Evolutionary conservation across 805 yeast species (phyloP).

Genomic region (Nakazawaea pomicola): DNA sequence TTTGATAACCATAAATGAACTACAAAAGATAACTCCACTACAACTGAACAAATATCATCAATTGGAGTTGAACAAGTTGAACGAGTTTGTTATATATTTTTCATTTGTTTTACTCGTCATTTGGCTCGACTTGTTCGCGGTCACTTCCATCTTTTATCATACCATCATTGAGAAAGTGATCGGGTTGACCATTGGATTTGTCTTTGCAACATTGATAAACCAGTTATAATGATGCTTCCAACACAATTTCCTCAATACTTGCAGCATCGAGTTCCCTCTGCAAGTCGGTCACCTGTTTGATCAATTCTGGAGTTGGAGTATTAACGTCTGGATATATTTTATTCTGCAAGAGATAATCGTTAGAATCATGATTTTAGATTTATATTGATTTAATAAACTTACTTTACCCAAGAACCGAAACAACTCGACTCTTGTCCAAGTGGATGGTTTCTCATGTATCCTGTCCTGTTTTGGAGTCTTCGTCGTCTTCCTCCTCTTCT

Average conservation of each 20-base stretch:
- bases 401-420: conserved; percentile 12
- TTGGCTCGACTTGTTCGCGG: conserved; percentile 36
- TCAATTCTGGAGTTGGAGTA: conserved; percentile 6
- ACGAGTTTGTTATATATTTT: background rate
- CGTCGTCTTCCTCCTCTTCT: conserved; percentile 2
- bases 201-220: conserved; percentile 20
- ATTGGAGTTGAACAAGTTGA: conserved; percentile 11
- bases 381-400: conserved; percentile 3
- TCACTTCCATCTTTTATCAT: conserved; percentile 47
- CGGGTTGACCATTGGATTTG: conserved; percentile 36
- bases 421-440: conserved; percentile 11
- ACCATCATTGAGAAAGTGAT: conserved; percentile 39
- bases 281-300: background rate
- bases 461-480: no score
- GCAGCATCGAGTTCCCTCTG: conserved; percentile 3
- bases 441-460: no score
- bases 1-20: conserved; percentile 34
- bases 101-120: conserved; percentile 16
- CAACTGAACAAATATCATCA: background rate
- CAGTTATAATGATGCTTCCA: conserved; percentile 3
- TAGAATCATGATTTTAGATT: background rate
- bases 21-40: conserved; percentile 15
- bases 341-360: no score
- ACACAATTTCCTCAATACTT: conserved; percentile 4
- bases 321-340: conserved; percentile 11